phyloP scores from a whole-genome alignment of 2,329 filamentous ascomycete species.

The Cladobotryum mycophilum region DNA sequence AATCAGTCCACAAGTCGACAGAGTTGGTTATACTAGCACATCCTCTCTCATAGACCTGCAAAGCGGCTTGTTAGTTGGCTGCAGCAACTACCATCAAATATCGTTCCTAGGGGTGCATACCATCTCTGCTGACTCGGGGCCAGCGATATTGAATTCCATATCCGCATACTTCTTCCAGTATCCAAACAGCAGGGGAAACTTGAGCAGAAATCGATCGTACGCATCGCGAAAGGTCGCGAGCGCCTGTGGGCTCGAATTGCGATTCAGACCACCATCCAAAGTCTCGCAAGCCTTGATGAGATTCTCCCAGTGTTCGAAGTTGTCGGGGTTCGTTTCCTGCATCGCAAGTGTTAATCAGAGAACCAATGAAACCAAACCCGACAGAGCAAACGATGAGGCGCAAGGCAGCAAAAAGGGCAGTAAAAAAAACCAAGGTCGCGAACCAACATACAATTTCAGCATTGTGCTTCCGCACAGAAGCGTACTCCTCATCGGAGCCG shows the following conservation, averaged over 20 bases:
- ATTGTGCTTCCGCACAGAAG: conserved; percentile 73
- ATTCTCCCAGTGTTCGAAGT: conserved; percentile 93
- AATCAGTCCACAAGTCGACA: conserved; percentile 94
- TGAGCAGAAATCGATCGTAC: conserved; percentile 88
- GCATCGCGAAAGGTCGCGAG: conserved; percentile 80
- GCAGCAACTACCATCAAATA: neutral
- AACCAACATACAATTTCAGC: conserved; percentile 59
- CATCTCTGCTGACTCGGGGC: conserved; percentile 95
- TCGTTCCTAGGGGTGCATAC: conserved; percentile 43
- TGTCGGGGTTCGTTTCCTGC: conserved; percentile 69
- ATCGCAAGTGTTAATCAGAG: conserved; percentile 16
- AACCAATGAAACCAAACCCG: conserved; percentile 2
- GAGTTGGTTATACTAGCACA: conserved; percentile 89
- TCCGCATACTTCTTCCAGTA: conserved; percentile 99
- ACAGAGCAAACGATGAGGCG: neutral
- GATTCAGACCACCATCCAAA: conserved; percentile 87
- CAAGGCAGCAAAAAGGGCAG: neutral
- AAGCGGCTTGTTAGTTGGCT: conserved; percentile 1
- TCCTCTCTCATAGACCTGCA: conserved; percentile 86
- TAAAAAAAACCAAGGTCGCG: neutral
- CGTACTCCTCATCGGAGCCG: conserved; percentile 72
- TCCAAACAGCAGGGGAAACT: conserved; percentile 91
- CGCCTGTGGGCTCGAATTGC: conserved; percentile 92
- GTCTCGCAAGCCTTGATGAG: conserved; percentile 75
- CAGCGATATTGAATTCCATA: conserved; percentile 92